These are phyloP conservation scores for Flaveria trinervia DNA, from an alignment of 129 eudicot genomes.

Conservation along the genomic window DNA sequence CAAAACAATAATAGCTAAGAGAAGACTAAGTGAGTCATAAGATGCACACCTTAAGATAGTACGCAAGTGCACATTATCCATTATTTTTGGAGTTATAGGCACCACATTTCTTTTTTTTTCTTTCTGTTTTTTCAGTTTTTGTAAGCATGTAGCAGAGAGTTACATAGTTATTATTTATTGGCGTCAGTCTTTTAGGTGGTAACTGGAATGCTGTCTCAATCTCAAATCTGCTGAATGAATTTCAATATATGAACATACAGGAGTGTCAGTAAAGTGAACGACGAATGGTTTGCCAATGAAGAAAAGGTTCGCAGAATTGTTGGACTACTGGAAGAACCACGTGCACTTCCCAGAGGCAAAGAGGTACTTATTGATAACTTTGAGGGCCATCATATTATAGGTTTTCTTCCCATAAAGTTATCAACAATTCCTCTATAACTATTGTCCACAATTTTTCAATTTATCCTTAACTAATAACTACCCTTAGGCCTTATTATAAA, in stretches of 20 bases:
- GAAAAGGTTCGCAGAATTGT: conserved; percentile 81
- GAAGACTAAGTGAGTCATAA: neutral
- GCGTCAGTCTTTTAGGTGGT: conserved; percentile 32
- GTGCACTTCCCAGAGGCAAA: conserved; percentile 51
- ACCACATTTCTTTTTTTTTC: conserved; percentile 16
- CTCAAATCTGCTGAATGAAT: conserved; percentile 22
- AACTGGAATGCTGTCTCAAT: conserved; percentile 25
- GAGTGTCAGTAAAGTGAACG: conserved; percentile 96
- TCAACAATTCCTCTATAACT: neutral
- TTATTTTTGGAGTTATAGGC: conserved; percentile 5
- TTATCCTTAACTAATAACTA: neutral
- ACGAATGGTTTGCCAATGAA: conserved; percentile 98
- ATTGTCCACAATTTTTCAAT: neutral
- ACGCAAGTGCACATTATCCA: neutral
- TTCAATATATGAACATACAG: conserved; percentile 48
- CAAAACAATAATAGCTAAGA: neutral
- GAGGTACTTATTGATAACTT: conserved; percentile 53
- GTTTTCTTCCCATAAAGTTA: neutral
- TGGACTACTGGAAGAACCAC: conserved; percentile 71
- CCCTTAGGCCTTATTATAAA: neutral
- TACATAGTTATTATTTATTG: conserved; percentile 20
- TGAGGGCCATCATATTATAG: conserved; percentile 9
- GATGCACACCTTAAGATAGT: neutral
- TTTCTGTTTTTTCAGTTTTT: neutral
- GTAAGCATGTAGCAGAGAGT: conserved; percentile 22